phyloP scores from a whole-genome alignment of 192 early-diverging fungal species.

The Chytriomyces sp. region DNA sequence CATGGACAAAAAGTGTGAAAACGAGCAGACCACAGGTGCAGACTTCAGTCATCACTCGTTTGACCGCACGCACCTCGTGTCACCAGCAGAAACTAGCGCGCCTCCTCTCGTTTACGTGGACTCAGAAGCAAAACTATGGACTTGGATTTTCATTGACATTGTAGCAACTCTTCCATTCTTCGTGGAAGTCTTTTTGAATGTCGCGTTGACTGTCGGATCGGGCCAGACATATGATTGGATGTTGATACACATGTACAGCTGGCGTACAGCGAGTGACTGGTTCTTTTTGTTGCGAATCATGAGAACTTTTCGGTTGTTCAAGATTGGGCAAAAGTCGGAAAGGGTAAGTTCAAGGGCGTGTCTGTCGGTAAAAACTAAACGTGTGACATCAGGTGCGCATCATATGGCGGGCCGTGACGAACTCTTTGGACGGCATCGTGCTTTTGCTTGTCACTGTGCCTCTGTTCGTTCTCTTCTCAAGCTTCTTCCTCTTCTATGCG shows the following conservation, averaged over 20 bases:
- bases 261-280: background rate
- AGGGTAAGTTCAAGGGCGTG: too few species aligned
- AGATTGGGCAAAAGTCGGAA: constrained; percentile 29
- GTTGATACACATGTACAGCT: background rate
- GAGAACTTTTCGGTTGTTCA: constrained; percentile 22
- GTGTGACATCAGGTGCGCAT: background rate
- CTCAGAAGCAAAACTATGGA: background rate
- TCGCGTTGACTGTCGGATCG: background rate
- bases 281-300: constrained; percentile 13
- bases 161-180: constrained; percentile 24
- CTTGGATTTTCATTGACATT: constrained; percentile 17
- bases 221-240: background rate
- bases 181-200: constrained; percentile 6
- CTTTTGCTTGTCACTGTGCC: constrained; percentile 1
- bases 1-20: background rate
- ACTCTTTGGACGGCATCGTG: constrained; percentile 24
- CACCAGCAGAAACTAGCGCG: background rate
- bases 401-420: constrained; percentile 13
- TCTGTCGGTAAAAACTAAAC: background rate
- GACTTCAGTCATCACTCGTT: background rate
- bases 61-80: background rate
- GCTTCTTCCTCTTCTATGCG: constrained; percentile 16
- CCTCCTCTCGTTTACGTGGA: background rate
- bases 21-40: background rate
- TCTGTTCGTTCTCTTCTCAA: constrained; percentile 20